Conservation (phyloP, 2,329 filamentous ascomycete species). For the Cryphonectria radicalis region DNA sequence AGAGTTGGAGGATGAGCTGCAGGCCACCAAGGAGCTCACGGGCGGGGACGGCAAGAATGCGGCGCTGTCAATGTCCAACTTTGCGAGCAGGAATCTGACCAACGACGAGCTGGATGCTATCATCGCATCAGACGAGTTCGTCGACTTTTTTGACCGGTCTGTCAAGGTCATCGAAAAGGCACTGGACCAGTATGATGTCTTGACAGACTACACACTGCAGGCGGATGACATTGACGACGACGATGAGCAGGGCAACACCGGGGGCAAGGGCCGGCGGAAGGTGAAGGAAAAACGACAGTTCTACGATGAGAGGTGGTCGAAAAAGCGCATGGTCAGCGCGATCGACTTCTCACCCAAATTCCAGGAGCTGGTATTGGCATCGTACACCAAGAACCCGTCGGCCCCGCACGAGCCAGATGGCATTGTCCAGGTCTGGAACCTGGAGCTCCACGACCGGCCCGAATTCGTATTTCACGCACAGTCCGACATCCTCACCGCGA, state of each 20-base stretch:
- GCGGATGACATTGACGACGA: slow-evolving; percentile 78
- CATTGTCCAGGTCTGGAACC: slow-evolving; percentile 94
- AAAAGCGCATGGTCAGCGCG: slow-evolving; percentile 95
- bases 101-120: slow-evolving; percentile 88
- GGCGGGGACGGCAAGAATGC: slow-evolving; percentile 54
- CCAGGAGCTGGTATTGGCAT: slow-evolving; percentile 87
- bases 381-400: slow-evolving; percentile 96
- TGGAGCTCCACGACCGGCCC: slow-evolving; percentile 89
- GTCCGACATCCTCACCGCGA: slow-evolving; percentile 91
- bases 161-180: slow-evolving; percentile 97
- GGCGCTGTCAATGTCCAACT: slow-evolving; percentile 56
- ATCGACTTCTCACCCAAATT: slow-evolving; percentile 96
- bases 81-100: slow-evolving; percentile 79
- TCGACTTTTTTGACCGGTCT: slow-evolving; percentile 92
- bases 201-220: slow-evolving; percentile 90
- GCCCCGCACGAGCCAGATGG: slow-evolving; percentile 93
- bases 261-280: slow-evolving; percentile 72
- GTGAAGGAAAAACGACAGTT: slow-evolving; percentile 91
- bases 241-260: slow-evolving; percentile 76
- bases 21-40: slow-evolving; percentile 67
- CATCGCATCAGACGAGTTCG: slow-evolving; percentile 88
- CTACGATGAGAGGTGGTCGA: slow-evolving; percentile 93
- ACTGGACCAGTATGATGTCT: slow-evolving; percentile 92
- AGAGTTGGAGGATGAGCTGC: slow-evolving; percentile 92
- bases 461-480: slow-evolving; percentile 98